Evolutionary conservation across 257 asterid species (phyloP).

Genomic region (Plantago elongata): DNA sequence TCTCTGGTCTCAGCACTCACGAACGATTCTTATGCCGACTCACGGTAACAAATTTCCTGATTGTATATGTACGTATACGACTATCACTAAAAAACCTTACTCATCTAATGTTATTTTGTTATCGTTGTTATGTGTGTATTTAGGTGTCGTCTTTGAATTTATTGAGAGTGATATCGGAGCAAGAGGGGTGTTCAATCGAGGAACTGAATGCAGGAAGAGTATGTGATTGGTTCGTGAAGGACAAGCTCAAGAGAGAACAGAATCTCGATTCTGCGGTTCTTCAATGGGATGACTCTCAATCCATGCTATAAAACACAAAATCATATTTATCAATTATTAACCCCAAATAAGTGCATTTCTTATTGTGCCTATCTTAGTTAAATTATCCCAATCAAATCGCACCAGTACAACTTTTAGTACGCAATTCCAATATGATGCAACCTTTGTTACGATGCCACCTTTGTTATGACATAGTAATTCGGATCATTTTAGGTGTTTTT

Average conservation of each 20-base stretch:
- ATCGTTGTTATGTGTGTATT: neutral
- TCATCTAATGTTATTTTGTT: no score
- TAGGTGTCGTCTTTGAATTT: slow-evolving; percentile 78
- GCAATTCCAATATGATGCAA: no score
- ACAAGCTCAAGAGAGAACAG: slow-evolving; percentile 69
- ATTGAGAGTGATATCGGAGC: slow-evolving; percentile 69
- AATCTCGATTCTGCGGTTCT: slow-evolving; percentile 64
- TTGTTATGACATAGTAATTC: no score
- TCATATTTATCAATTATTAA: no score
- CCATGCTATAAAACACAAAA: slow-evolving; percentile 21
- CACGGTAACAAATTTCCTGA: slow-evolving; percentile 38
- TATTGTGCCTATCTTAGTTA: no score
- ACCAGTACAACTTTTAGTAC: no score
- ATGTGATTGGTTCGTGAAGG: slow-evolving; percentile 85
- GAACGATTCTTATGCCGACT: slow-evolving; percentile 81
- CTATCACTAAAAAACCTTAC: no score
- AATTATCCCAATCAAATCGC: no score
- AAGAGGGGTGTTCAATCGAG: slow-evolving; percentile 72
- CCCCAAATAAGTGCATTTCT: no score
- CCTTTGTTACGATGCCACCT: no score
- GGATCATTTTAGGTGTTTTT: no score
- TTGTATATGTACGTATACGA: neutral
- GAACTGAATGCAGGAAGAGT: slow-evolving; percentile 74
- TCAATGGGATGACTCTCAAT: slow-evolving; percentile 73
- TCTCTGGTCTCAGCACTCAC: slow-evolving; percentile 72